Conservation (phyloP, 768 basidiomycete genomes). For the Russula olivacea region DNA sequence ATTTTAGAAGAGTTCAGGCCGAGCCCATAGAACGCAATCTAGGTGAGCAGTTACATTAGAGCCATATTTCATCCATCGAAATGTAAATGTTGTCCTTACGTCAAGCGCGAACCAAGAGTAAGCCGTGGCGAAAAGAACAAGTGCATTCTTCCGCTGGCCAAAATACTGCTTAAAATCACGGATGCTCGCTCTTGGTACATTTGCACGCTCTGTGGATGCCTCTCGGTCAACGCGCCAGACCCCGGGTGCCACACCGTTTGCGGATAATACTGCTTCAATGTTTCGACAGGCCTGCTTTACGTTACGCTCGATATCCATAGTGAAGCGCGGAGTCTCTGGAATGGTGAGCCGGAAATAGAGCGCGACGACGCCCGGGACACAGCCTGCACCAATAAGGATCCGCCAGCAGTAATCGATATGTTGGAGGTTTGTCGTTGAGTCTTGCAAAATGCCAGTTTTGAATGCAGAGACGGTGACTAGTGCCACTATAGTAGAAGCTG, state of each 20-base stretch:
- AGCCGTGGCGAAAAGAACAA: constrained; percentile 68
- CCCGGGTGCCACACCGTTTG: constrained; percentile 30
- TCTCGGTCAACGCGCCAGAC: constrained; percentile 47
- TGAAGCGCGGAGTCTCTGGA: constrained; percentile 86
- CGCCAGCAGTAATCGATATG: constrained; percentile 80
- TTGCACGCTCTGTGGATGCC: constrained; percentile 50
- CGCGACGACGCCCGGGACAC: constrained; percentile 71
- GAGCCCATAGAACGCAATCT: constrained; percentile 87
- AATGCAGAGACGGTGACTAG: constrained; percentile 59
- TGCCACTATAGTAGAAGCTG: constrained; percentile 62
- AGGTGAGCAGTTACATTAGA: not conserved
- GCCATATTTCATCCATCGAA: not conserved
- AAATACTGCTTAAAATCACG: constrained; percentile 68
- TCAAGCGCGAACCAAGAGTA: constrained; percentile 91
- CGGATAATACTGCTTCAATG: constrained; percentile 60
- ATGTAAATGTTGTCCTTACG: constrained; percentile 38
- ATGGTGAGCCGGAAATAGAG: constrained; percentile 94
- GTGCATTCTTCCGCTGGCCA: constrained; percentile 67
- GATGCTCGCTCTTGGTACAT: constrained; percentile 61
- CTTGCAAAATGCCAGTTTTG: constrained; percentile 51
- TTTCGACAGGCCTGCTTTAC: constrained; percentile 68
- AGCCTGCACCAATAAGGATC: constrained; percentile 81
- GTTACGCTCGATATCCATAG: constrained; percentile 89
- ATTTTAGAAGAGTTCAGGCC: constrained; percentile 79
- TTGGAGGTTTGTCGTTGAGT: constrained; percentile 35